phyloP scores from a whole-genome alignment of 441 rosid genomes.

The Pelargonium australe region DNA sequence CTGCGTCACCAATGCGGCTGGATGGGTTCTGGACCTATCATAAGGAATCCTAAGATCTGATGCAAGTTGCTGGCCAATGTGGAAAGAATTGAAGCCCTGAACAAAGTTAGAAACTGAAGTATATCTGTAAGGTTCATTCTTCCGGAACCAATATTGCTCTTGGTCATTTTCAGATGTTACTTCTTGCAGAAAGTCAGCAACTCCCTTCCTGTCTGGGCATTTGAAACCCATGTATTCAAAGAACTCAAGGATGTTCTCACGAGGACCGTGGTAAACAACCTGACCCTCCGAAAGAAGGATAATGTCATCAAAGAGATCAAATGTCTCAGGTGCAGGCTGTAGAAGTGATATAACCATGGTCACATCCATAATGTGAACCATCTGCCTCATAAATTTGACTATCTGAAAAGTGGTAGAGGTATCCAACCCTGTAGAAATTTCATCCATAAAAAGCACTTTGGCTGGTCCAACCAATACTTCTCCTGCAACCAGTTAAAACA shows the following conservation, averaged over 20 bases:
- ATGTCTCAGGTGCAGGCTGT: slow-evolving; percentile 93
- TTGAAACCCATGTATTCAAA: slow-evolving; percentile 69
- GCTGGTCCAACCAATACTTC: slow-evolving; percentile 97
- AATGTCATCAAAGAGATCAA: slow-evolving; percentile 75
- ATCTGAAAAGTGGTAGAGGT: slow-evolving; percentile 86
- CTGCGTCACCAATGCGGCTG: slow-evolving; percentile 53
- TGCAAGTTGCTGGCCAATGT: slow-evolving; percentile 33
- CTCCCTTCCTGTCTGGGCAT: slow-evolving; percentile 85
- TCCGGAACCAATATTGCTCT: slow-evolving; percentile 52
- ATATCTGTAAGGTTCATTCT: slow-evolving; percentile 38
- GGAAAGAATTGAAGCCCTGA: slow-evolving; percentile 38
- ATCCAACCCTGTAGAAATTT: slow-evolving; percentile 93
- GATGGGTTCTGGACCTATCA: slow-evolving; percentile 46
- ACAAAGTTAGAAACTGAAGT: slow-evolving; percentile 41
- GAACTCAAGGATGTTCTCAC: slow-evolving; percentile 54
- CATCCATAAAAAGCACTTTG: slow-evolving; percentile 86
- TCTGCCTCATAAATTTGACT: slow-evolving; percentile 80
- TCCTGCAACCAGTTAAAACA: slow-evolving; percentile 30
- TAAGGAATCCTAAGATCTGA: slow-evolving; percentile 45
- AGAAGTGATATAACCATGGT: slow-evolving; percentile 75
- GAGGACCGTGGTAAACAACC: slow-evolving; percentile 80
- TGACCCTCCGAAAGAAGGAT: slow-evolving; percentile 70
- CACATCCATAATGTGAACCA: slow-evolving; percentile 70
- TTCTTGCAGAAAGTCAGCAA: slow-evolving; percentile 95
- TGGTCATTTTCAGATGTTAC: slow-evolving; percentile 60